These are phyloP conservation scores for Trichoderma sp. DNA, from an alignment of 2,329 filamentous ascomycete genomes.

Conservation along the genomic window DNA sequence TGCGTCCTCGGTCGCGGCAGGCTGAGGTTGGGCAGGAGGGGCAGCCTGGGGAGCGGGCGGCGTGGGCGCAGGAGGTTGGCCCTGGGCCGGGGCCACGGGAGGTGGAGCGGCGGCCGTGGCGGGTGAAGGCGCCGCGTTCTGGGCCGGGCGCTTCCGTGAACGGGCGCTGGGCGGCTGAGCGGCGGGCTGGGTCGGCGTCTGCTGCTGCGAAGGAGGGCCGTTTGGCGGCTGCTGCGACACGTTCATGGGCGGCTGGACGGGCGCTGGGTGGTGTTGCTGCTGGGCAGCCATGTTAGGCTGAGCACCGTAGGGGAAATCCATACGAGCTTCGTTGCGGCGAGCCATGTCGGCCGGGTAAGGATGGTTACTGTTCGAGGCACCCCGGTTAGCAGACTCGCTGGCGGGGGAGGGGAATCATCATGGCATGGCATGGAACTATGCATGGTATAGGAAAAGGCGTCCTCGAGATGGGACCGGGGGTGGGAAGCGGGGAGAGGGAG, in stretches of 20 bases:
- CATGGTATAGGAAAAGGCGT: conserved; percentile 28
- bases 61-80: conserved; percentile 38
- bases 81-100: conserved; percentile 40
- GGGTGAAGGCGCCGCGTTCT: conserved; percentile 45
- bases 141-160: conserved; percentile 48
- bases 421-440: conserved; percentile 34
- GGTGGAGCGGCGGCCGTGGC: conserved; percentile 41
- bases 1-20: conserved; percentile 39
- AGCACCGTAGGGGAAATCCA: conserved; percentile 48
- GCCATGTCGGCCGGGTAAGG: conserved; percentile 56
- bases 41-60: conserved; percentile 39
- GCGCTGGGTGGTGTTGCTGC: conserved; percentile 44
- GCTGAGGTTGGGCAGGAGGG: conserved; percentile 36
- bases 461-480: conserved; percentile 26
- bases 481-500: conserved; percentile 17
- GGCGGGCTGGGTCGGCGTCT: conserved; percentile 45
- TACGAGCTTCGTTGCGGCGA: conserved; percentile 46
- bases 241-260: conserved; percentile 49
- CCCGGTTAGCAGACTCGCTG: conserved; percentile 38
- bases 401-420: conserved; percentile 34
- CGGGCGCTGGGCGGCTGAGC: conserved; percentile 41
- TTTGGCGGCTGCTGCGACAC: conserved; percentile 47
- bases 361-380: conserved; percentile 45
- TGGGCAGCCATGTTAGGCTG: conserved; percentile 46
- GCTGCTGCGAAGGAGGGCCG: conserved; percentile 41